A percentile compares a stretch with the other conserved stretches of the same genome.
phyloP scores from a whole-genome alignment of 441 rosid species.

The Gossypium gossypioides region DNA sequence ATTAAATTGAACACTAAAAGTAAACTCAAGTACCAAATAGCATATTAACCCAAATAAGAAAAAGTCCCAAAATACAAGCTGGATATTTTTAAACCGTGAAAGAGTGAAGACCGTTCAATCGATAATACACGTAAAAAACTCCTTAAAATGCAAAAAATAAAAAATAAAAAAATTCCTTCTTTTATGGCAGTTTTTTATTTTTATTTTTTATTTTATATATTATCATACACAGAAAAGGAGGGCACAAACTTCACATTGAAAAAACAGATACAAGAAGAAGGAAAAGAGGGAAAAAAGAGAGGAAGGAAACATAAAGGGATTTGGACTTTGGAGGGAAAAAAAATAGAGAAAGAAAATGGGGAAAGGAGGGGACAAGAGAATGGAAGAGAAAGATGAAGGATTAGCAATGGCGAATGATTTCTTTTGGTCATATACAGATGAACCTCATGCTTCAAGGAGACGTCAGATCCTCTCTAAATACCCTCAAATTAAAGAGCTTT shows the following conservation, averaged over 20 bases:
- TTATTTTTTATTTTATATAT: too few relatives aligned
- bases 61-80: too few relatives aligned
- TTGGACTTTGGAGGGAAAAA: neutral
- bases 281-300: neutral
- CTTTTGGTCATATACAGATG: constrained; percentile 92
- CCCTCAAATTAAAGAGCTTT: constrained; percentile 74
- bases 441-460: constrained; percentile 78
- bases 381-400: constrained; percentile 21
- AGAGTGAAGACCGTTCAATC: neutral
- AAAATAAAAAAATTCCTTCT: neutral
- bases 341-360: constrained; percentile 18
- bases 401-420: constrained; percentile 69
- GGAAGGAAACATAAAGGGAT: neutral
- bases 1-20: too few relatives aligned
- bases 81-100: neutral
- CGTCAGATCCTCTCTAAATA: constrained; percentile 75
- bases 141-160: neutral
- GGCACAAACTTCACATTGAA: neutral
- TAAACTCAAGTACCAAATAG: too few relatives aligned
- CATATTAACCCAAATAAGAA: too few relatives aligned
- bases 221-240: neutral
- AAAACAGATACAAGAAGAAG: neutral
- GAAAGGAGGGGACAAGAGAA: constrained; percentile 28
- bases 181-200: neutral
- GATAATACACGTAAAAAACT: neutral